A percentile compares a stretch with the other conserved stretches of the same genome.
Evolutionary conservation across 1,139 yeast species (phyloP).

Genomic region (Debaryomycetaceae sp.): DNA sequence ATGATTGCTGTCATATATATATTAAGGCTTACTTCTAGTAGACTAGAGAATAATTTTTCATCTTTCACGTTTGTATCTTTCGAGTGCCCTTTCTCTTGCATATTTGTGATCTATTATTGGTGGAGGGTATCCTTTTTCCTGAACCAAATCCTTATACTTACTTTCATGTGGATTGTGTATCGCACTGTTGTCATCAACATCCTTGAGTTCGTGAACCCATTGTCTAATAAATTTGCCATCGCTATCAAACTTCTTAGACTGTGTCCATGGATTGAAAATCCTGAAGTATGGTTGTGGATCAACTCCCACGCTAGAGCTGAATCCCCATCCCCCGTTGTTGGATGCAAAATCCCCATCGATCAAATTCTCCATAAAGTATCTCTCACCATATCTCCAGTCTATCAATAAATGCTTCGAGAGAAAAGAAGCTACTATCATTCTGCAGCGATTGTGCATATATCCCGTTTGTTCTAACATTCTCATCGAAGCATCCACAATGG

Average conservation of each 20-base stretch:
- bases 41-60: conserved; percentile 4
- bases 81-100: conserved; percentile 36
- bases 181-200: conserved; percentile 21
- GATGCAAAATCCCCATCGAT: conserved; percentile 54
- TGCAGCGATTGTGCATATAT: conserved; percentile 48
- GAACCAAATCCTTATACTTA: conserved; percentile 12
- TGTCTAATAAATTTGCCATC: conserved; percentile 42
- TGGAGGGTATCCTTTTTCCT: conserved; percentile 32
- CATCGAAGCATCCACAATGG: conserved; percentile 58
- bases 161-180: conserved; percentile 38
- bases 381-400: conserved; percentile 57
- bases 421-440: conserved; percentile 54
- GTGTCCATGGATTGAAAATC: conserved; percentile 51
- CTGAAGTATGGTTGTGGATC: conserved; percentile 58
- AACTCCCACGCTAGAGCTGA: conserved; percentile 47
- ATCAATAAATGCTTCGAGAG: conserved; percentile 48
- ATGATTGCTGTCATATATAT: background rate
- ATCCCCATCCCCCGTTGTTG: conserved; percentile 60
- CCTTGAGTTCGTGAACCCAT: conserved; percentile 50
- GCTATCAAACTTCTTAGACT: conserved; percentile 47
- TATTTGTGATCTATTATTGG: conserved; percentile 40
- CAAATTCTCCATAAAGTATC: conserved; percentile 45
- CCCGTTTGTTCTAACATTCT: conserved; percentile 48
- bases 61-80: conserved; percentile 33
- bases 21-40: too few relatives aligned